Base-by-base conservation (phyloP, 352 stramenopile genomes). In the Pythium periplocum region DNA sequence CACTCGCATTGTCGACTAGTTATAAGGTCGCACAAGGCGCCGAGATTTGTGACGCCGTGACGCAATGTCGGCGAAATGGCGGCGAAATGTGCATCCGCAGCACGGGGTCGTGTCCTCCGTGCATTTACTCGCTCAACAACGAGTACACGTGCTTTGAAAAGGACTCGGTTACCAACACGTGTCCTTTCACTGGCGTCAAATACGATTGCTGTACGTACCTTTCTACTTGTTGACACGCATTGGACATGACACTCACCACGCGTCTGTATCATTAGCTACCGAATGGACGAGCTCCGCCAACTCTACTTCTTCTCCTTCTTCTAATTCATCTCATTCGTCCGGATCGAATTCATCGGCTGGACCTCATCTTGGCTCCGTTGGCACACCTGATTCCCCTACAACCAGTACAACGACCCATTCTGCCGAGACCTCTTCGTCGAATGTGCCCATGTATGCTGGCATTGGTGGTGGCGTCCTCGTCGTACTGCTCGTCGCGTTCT, bases 191-290 rank as follows among this genome's bases (percentile, higher is more conserved):
- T 11, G 71, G 69, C 51, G 69, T 83, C 35, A 71, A 76, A 53
- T 86, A 86, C 51, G 78, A 89, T 56, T 89, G 78, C 68, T 80
- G 78, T 88, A 75, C 60, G 78, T 84, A 4, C 2, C 39, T 26
- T 26, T 26, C 17, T 26, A 26, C 17, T 26, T 33, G 12, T 10
- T 38, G n/a, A 6, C 17, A 35, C n/a, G n/a, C 6, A 10, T 47
- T 4, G 49, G 32, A 26, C 17, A 26, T 26, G 17, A 26, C 17
- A 26, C 17, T 26, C 17, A 26, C 17, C 17, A 26, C 17, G 17
- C 17, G 17, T 26, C 17, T 26, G 0, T 26, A 26, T 26, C 17
- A 26, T 26, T 0, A 26, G 17, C 17, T 26, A 26, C 17, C 17
- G 17, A 0, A 26, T 26, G 17, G 17, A 26, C 17, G 17, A 26